Conservation (phyloP, 495 filamentous ascomycete species). For the Cryomyces minteri region DNA sequence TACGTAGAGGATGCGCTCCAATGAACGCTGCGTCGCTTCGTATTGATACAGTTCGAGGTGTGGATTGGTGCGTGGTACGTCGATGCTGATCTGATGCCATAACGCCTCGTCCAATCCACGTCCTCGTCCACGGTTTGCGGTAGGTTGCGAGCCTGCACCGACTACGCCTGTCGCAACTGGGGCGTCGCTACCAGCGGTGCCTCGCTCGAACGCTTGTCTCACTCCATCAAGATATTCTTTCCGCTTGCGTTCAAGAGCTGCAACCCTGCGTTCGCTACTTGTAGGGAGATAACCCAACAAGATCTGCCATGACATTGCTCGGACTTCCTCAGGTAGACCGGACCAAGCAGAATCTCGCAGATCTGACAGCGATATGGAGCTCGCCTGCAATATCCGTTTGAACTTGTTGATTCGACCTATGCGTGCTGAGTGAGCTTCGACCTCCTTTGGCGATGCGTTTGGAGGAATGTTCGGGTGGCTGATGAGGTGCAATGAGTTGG, state of each 20-base stretch:
- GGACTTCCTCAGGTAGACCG: slow-evolving; percentile 83
- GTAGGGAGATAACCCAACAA: slow-evolving; percentile 89
- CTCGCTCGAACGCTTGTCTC: slow-evolving; percentile 78
- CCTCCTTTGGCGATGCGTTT: slow-evolving; percentile 65
- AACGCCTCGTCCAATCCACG: slow-evolving; percentile 84
- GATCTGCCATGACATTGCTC: slow-evolving; percentile 96
- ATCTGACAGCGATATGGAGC: slow-evolving; percentile 68
- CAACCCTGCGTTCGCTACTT: slow-evolving; percentile 76
- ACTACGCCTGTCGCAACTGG: slow-evolving; percentile 12
- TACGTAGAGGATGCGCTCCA: slow-evolving; percentile 89
- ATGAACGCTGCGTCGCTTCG: slow-evolving; percentile 82
- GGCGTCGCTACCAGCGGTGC: slow-evolving; percentile 20
- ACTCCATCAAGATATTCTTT: slow-evolving; percentile 97
- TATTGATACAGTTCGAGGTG: slow-evolving; percentile 89
- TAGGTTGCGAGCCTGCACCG: slow-evolving; percentile 5
- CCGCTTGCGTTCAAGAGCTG: slow-evolving; percentile 81
- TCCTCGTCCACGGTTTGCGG: slow-evolving; percentile 26
- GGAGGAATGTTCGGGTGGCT: slow-evolving; percentile 60
- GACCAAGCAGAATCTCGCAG: slow-evolving; percentile 78
- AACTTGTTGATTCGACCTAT: slow-evolving; percentile 97
- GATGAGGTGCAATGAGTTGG: slow-evolving; percentile 87
- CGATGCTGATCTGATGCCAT: slow-evolving; percentile 98
- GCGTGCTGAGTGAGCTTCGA: slow-evolving; percentile 68
- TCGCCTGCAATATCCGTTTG: slow-evolving; percentile 83
- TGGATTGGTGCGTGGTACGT: slow-evolving; percentile 91